Conservation (phyloP, 2,329 filamentous ascomycete species). For the Talaromyces albobiverticillius region DNA sequence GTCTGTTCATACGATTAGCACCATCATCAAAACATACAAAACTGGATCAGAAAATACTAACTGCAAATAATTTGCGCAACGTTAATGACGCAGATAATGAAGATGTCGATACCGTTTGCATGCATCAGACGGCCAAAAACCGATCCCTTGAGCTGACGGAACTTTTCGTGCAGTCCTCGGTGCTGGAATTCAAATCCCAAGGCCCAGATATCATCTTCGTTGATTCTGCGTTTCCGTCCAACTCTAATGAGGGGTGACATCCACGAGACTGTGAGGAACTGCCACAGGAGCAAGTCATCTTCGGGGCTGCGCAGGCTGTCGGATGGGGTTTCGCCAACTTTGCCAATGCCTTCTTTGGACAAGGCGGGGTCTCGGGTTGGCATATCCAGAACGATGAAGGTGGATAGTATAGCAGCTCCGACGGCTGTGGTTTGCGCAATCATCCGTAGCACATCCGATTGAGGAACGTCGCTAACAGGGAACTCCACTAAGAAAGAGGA, state of each 20-base stretch:
- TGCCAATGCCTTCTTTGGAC: constrained; percentile 57
- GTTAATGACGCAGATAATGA: constrained; percentile 64
- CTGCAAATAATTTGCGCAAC: constrained; percentile 60
- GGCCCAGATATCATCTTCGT: constrained; percentile 78
- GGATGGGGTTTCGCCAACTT: constrained; percentile 55
- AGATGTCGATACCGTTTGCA: constrained; percentile 76
- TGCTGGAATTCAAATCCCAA: constrained; percentile 82
- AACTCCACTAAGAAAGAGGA: constrained; percentile 32
- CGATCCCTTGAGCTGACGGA: constrained; percentile 69
- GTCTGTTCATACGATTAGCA: constrained; percentile 35
- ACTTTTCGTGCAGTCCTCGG: constrained; percentile 67
- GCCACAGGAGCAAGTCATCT: constrained; percentile 74
- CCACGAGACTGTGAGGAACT: constrained; percentile 84
- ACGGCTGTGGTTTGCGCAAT: constrained; percentile 30
- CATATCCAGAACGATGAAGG: constrained; percentile 62
- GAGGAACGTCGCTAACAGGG: constrained; percentile 27
- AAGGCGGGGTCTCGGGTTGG: constrained; percentile 63
- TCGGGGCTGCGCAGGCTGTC: constrained; percentile 68
- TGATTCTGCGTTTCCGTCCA: constrained; percentile 63
- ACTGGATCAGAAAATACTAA: constrained; percentile 27
- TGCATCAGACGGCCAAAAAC: constrained; percentile 67
- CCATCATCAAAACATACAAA: not conserved
- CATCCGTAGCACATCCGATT: constrained; percentile 17
- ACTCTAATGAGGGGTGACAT: constrained; percentile 69
- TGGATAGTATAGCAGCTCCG: constrained; percentile 44